Evolutionary conservation across 2,329 filamentous ascomycete species (phyloP).

Genomic region (Fusarium torreyae): DNA sequence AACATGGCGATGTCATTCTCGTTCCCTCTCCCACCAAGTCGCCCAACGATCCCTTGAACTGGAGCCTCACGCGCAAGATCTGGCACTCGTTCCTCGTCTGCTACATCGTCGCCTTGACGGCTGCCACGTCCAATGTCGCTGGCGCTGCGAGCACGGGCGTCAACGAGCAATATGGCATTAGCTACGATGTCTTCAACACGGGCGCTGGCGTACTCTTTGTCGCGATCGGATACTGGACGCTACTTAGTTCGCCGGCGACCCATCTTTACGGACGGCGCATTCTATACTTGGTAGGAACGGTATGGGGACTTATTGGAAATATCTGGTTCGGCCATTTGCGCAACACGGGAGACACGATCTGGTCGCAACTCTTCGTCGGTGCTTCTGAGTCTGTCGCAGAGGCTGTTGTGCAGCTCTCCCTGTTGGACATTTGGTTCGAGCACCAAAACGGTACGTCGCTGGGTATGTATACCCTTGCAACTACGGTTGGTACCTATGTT

Average conservation of each 20-base stretch:
- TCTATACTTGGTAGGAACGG: conserved; percentile 67
- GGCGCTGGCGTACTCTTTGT: conserved; percentile 71
- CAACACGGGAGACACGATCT: conserved; percentile 63
- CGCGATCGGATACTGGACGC: conserved; percentile 69
- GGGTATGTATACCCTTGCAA: conserved; percentile 69
- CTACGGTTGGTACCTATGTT: conserved; percentile 69
- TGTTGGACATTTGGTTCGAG: conserved; percentile 71
- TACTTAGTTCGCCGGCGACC: conserved; percentile 67
- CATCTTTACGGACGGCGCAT: conserved; percentile 69
- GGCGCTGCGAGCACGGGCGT: conserved; percentile 67
- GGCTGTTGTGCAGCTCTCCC: conserved; percentile 69
- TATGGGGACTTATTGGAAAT: conserved; percentile 64
- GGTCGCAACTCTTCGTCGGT: conserved; percentile 71
- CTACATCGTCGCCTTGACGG: conserved; percentile 68
- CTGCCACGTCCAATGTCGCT: conserved; percentile 70
- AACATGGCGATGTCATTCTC: conserved; percentile 63
- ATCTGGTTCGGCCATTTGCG: conserved; percentile 67
- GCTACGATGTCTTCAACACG: conserved; percentile 67
- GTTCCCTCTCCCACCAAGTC: conserved; percentile 68
- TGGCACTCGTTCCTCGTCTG: conserved; percentile 68
- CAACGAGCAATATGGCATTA: conserved; percentile 65
- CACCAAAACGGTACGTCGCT: conserved; percentile 69
- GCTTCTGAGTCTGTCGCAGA: conserved; percentile 71
- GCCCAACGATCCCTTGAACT: conserved; percentile 68
- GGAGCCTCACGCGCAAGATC: conserved; percentile 62